Evolutionary conservation across 495 filamentous ascomycete species (phyloP).

Genomic region (Aspergillus affinis): DNA sequence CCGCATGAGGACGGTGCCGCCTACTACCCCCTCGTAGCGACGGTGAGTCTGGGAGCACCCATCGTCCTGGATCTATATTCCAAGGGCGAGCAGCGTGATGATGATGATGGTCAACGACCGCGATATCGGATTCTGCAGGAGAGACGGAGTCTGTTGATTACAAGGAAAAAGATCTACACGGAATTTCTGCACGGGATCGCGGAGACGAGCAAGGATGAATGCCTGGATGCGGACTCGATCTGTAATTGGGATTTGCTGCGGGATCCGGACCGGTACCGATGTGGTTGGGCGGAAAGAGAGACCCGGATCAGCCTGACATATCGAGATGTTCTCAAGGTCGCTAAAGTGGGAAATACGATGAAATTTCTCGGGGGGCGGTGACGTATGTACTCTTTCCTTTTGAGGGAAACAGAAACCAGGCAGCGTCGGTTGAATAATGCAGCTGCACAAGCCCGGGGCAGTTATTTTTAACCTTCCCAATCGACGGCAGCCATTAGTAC

Average conservation of each 20-base stretch:
- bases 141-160: slow-evolving; percentile 77
- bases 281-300: slow-evolving; percentile 59
- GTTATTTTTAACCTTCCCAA: not conserved
- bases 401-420: not conserved
- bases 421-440: not conserved
- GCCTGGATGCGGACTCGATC: slow-evolving; percentile 60
- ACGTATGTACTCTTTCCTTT: slow-evolving; percentile 1
- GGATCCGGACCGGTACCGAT: slow-evolving; percentile 52
- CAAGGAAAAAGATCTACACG: slow-evolving; percentile 64
- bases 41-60: slow-evolving; percentile 76
- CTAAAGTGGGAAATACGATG: slow-evolving; percentile 67
- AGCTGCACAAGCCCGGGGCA: not conserved
- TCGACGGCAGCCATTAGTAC: slow-evolving; percentile 47
- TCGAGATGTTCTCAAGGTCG: slow-evolving; percentile 87
- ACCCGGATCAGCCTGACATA: slow-evolving; percentile 87
- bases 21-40: slow-evolving; percentile 85
- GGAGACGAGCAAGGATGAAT: slow-evolving; percentile 56
- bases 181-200: slow-evolving; percentile 77
- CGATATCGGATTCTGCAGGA: slow-evolving; percentile 81
- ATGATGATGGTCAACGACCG: slow-evolving; percentile 25
- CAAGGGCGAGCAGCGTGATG: slow-evolving; percentile 47
- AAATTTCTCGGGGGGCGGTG: slow-evolving; percentile 53
- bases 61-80: slow-evolving; percentile 78
- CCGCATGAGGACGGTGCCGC: slow-evolving; percentile 90
- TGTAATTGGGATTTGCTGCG: slow-evolving; percentile 83